Percentiles rank a stretch among this genome's conserved stretches.
Evolutionary conservation across 2,329 filamentous ascomycete genomes (phyloP).

Genomic region (Pyrenochaeta sp.): DNA sequence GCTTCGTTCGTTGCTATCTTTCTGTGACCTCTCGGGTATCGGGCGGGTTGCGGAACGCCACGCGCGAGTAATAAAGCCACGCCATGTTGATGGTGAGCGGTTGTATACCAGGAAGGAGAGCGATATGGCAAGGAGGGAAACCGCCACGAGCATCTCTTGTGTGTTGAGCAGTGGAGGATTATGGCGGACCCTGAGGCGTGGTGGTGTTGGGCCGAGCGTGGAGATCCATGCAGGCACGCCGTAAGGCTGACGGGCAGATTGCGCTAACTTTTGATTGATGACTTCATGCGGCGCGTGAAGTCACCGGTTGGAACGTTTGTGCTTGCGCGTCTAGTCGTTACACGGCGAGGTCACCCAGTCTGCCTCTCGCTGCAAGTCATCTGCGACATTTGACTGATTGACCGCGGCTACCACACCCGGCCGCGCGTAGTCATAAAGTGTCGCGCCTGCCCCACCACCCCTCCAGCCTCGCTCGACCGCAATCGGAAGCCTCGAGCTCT

Average conservation of each 20-base stretch:
- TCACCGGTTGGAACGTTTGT: conserved; percentile 10
- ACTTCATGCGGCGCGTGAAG: conserved; percentile 22
- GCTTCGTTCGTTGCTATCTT: conserved; percentile 14
- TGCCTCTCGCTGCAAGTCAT: background rate
- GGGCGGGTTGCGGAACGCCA: conserved; percentile 16
- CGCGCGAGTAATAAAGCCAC: conserved; percentile 24
- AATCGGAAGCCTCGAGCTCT: conserved; percentile 16
- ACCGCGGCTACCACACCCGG: background rate
- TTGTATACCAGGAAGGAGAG: conserved; percentile 48
- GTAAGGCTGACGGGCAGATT: conserved; percentile 24
- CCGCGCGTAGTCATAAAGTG: conserved; percentile 1
- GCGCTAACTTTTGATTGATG: conserved; percentile 15
- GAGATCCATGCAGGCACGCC: conserved; percentile 1
- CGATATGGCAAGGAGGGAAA: conserved; percentile 49
- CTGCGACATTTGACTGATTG: background rate
- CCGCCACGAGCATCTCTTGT: conserved; percentile 49
- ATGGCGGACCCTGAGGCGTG: conserved; percentile 20
- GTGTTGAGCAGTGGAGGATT: conserved; percentile 12
- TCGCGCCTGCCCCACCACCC: conserved; percentile 40
- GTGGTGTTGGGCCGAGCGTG: conserved; percentile 5
- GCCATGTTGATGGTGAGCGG: conserved; percentile 49
- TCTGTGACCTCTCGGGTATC: conserved; percentile 26
- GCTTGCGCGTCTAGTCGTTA: background rate
- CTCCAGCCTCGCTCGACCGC: conserved; percentile 22
- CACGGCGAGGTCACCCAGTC: background rate